Conservation (phyloP, 2,329 filamentous ascomycete species). For the Fusarium sp. region DNA sequence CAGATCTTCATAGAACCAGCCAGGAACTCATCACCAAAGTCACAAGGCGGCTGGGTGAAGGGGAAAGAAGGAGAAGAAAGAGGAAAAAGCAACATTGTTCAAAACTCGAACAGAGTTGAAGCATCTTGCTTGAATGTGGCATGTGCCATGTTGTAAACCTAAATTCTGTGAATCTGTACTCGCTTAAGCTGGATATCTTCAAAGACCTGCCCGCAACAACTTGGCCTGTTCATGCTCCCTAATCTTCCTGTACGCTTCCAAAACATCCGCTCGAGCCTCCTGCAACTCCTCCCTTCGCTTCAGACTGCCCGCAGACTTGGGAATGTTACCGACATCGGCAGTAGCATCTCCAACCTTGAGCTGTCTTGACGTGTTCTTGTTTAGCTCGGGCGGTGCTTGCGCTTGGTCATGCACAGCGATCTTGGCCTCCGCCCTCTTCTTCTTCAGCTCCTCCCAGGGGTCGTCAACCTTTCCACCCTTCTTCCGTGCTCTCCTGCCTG, state of each 20-base stretch:
- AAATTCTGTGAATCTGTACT: conserved; percentile 1
- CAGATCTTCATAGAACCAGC: not conserved
- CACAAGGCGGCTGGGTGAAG: not conserved
- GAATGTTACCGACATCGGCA: conserved; percentile 52
- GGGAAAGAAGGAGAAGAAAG: not conserved
- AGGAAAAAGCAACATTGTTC: not conserved
- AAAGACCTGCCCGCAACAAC: conserved; percentile 29
- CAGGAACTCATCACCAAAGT: not conserved
- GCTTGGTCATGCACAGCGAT: conserved; percentile 69
- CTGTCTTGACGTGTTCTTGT: conserved; percentile 56
- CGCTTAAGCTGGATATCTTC: conserved; percentile 11
- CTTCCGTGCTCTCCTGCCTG: conserved; percentile 56
- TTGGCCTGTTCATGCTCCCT: conserved; percentile 54
- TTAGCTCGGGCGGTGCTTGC: conserved; percentile 79
- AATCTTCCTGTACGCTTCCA: conserved; percentile 55
- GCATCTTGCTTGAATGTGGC: not conserved
- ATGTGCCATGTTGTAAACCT: not conserved
- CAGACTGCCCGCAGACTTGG: conserved; percentile 54
- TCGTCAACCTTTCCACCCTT: conserved; percentile 70
- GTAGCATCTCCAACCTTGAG: conserved; percentile 50
- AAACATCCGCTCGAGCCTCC: conserved; percentile 49
- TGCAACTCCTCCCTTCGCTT: conserved; percentile 55
- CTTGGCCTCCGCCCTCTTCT: conserved; percentile 68
- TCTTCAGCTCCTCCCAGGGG: conserved; percentile 80
- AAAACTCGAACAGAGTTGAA: not conserved